Evolutionary conservation across 768 basidiomycete species (phyloP).

Genomic region (Pulveroboletus sp.): DNA sequence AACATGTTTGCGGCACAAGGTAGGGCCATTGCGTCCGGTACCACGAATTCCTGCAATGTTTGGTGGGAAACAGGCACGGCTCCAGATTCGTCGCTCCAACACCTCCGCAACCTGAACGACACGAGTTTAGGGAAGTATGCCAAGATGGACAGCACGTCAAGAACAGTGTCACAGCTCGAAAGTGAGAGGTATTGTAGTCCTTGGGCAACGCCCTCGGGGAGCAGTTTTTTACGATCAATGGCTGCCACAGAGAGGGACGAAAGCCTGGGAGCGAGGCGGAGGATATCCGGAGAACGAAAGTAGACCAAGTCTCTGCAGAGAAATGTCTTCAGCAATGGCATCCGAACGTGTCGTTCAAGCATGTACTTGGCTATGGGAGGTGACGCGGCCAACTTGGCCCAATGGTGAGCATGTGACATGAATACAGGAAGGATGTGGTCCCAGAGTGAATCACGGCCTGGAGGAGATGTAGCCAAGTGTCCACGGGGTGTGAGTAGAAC

Average conservation of each 20-base stretch:
- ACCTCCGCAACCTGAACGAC: not conserved
- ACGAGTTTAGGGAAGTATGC: not conserved
- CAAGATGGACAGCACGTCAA: not conserved
- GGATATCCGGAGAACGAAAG: not conserved
- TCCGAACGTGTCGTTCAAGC: not conserved
- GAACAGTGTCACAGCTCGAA: not conserved
- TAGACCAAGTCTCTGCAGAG: not conserved
- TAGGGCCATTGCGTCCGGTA: not conserved
- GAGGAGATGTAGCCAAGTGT: not conserved
- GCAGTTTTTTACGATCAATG: not conserved
- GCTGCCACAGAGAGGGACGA: not conserved
- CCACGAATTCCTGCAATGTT: not conserved
- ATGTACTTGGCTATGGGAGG: not conserved
- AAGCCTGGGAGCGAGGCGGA: not conserved
- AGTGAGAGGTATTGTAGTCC: not conserved
- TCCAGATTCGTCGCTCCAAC: not conserved
- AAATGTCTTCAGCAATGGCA: not conserved
- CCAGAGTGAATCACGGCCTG: not conserved
- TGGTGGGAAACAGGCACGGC: not conserved
- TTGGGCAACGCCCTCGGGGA: not conserved
- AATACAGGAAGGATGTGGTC: not conserved
- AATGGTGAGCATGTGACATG: not conserved
- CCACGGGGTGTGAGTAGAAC: not conserved
- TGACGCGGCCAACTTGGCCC: not conserved
- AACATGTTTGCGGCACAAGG: not conserved